Percentiles rank a stretch among this genome's conserved stretches.
Evolutionary conservation across 2,329 filamentous ascomycete genomes (phyloP).

Genomic region (Myriosclerotinia curreyana): DNA sequence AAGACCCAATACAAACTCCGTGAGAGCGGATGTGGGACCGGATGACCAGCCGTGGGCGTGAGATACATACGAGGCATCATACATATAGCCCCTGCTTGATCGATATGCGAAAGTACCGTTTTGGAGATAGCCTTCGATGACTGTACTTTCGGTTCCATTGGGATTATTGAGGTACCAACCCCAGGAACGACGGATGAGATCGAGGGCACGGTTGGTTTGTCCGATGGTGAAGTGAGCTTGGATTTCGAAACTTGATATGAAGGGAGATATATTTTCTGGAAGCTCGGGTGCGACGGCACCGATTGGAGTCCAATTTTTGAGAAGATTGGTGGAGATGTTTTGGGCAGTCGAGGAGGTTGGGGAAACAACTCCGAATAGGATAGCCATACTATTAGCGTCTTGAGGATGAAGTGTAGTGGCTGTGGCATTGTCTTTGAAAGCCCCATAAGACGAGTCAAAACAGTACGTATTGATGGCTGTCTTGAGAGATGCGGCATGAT

Average conservation of each 20-base stretch:
- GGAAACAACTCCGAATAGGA: slow-evolving; percentile 39
- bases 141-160: slow-evolving; percentile 55
- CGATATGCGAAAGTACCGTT: slow-evolving; percentile 58
- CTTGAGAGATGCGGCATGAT: slow-evolving; percentile 25
- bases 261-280: slow-evolving; percentile 55
- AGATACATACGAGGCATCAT: slow-evolving; percentile 44
- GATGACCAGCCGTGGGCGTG: slow-evolving; percentile 50
- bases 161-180: slow-evolving; percentile 58
- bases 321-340: slow-evolving; percentile 38
- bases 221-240: slow-evolving; percentile 52
- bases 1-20: slow-evolving; percentile 46
- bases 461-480: slow-evolving; percentile 31
- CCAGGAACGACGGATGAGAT: slow-evolving; percentile 56
- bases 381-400: slow-evolving; percentile 56
- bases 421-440: slow-evolving; percentile 42
- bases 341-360: slow-evolving; percentile 30
- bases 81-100: slow-evolving; percentile 49
- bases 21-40: slow-evolving; percentile 48
- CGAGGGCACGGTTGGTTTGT: slow-evolving; percentile 50
- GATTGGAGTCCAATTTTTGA: slow-evolving; percentile 53
- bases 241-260: slow-evolving; percentile 58
- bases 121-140: slow-evolving; percentile 56
- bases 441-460: slow-evolving; percentile 28
- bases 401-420: slow-evolving; percentile 57
- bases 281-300: slow-evolving; percentile 56